Evolutionary conservation across 208 protist species (phyloP), one percentile per base, ranked within the genome.

Genomic region (Crithidia fasciculata): DNA sequence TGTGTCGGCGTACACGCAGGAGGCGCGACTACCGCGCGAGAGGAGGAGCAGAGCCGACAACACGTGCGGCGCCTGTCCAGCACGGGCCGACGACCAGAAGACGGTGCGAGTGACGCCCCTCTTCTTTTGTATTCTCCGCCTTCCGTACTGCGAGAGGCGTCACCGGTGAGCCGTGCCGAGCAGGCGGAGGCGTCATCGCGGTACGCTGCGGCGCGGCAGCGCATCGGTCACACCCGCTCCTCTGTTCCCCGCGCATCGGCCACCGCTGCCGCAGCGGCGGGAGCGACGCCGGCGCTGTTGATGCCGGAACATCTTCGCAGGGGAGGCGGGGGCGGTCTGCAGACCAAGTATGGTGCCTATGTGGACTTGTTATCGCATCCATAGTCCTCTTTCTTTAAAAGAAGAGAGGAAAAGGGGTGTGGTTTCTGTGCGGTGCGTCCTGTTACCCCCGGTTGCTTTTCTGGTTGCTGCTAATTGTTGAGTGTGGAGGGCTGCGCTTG

Each of bases 191-290:
- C 74, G 18, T 74, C 60, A 13, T 74, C 74, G 19, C 67, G 67
- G 16, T 80, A 80, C 55, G 74, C 68, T 9, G 60, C 74, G 3
- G 74, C 57, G 7, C 74, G 74, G 7, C 67, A 74, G 47, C 74
- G 74, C 53, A 80, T 80, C 36, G 74, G 74, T 4, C 68, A 60
- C 53, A 52, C 74, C 4, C 74, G 74, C 41, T 44, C 39, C 52
- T 62, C 60, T 43, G 60, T 43, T 0, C 68, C 40, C 0, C 68
- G n/a, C 18, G 36, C 56, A 28, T 28, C 28, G 28, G 28, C 28
- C 1, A 13, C 45, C 57, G 3, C 4, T 45, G 10, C 9, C n/a
- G 49, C 67, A 60, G 36, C 49, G 66, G 39, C 7, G 45, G 61
- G 10, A 50, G 63, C 39, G 60, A 28, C 28, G 28, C 28, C 28